Evolutionary conservation across 768 basidiomycete species (phyloP).

Genomic region (Calvatia gigantea): DNA sequence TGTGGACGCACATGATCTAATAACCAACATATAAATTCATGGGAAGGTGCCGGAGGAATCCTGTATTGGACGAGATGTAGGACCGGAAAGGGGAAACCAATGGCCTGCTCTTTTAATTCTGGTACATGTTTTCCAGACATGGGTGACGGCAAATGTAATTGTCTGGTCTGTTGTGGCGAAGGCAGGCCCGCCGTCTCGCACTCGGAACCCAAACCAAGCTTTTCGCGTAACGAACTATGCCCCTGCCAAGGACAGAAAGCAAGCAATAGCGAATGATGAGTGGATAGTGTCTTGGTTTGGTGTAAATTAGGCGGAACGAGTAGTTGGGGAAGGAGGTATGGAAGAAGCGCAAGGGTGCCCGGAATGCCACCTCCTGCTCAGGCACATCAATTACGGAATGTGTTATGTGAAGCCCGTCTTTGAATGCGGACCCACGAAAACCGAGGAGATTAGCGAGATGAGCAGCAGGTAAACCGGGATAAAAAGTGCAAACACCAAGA

Average conservation of each 20-base stretch:
- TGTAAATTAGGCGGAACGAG: background rate
- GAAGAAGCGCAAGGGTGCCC: background rate
- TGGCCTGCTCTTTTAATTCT: background rate
- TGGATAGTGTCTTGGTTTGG: background rate
- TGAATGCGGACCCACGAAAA: background rate
- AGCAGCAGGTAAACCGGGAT: background rate
- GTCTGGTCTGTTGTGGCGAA: background rate
- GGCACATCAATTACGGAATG: slow-evolving; percentile 2
- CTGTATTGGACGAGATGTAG: background rate
- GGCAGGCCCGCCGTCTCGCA: background rate
- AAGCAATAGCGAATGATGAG: background rate
- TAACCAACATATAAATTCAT: too few relatives aligned
- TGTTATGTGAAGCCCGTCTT: background rate
- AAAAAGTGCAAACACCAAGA: background rate
- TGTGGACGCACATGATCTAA: too few relatives aligned
- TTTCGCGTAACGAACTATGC: background rate
- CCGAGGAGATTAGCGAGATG: slow-evolving; percentile 2
- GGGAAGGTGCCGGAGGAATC: too few relatives aligned
- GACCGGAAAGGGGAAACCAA: background rate
- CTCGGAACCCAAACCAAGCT: background rate
- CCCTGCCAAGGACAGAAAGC: background rate
- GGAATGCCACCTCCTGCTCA: background rate
- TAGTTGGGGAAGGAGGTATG: background rate
- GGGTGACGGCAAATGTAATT: background rate
- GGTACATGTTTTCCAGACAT: slow-evolving; percentile 1